Evolutionary conservation across 148 eudicot genomes (phyloP).

Genomic region (Dianthus caryophyllus): DNA sequence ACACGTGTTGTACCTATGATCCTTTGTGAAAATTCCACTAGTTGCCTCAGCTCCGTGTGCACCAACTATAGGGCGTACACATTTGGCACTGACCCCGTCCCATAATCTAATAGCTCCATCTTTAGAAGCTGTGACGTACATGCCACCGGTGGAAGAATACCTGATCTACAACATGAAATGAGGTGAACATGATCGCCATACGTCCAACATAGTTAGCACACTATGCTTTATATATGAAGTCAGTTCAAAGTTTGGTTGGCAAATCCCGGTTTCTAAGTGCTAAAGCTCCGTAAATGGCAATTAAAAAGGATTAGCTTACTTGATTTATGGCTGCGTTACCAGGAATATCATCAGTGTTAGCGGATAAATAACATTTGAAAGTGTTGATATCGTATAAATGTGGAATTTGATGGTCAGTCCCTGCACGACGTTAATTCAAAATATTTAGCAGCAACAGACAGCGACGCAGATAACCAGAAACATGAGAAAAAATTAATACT

Average conservation of each 20-base stretch:
- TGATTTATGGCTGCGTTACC: constrained; percentile 71
- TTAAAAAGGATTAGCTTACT: constrained; percentile 26
- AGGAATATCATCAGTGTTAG: constrained; percentile 52
- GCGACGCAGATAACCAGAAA: not conserved
- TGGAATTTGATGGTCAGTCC: constrained; percentile 78
- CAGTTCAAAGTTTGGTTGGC: not conserved
- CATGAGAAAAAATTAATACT: not conserved
- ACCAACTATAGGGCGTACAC: constrained; percentile 56
- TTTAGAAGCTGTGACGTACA: constrained; percentile 91
- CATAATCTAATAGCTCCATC: constrained; percentile 81
- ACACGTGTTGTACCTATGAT: constrained; percentile 45
- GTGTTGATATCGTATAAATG: constrained; percentile 86
- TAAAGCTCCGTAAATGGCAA: constrained; percentile 8
- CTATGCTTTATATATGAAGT: not conserved
- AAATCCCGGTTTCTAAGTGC: not conserved
- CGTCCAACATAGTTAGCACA: not conserved
- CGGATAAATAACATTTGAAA: constrained; percentile 73
- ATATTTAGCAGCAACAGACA: not conserved
- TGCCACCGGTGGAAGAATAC: constrained; percentile 68
- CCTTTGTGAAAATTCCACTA: constrained; percentile 72
- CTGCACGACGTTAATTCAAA: constrained; percentile 34
- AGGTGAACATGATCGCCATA: not conserved
- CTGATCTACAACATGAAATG: constrained; percentile 52
- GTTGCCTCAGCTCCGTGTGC: constrained; percentile 82
- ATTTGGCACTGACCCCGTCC: constrained; percentile 76